These are phyloP conservation scores for Epithele typhae DNA, from an alignment of 768 basidiomycete species.

Conservation along the genomic window DNA sequence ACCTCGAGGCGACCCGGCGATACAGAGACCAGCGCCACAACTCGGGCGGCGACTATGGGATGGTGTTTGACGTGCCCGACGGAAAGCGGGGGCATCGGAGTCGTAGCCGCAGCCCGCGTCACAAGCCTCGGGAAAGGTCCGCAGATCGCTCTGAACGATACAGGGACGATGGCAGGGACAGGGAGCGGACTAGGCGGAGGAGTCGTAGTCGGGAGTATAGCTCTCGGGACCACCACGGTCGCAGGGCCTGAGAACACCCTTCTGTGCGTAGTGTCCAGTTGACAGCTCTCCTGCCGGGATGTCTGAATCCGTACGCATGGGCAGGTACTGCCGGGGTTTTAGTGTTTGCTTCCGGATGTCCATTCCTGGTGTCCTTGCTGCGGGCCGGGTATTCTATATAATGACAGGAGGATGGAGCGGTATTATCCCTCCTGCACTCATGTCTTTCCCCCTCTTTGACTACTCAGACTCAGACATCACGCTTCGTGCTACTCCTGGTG, in stretches of 20 bases:
- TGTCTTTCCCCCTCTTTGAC: slow-evolving; percentile 30
- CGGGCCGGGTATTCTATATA: no score
- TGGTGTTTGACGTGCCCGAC: slow-evolving; percentile 79
- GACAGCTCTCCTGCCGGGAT: no score
- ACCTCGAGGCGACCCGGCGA: slow-evolving; percentile 66
- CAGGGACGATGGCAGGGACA: slow-evolving; percentile 12
- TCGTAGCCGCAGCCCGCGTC: slow-evolving; percentile 40
- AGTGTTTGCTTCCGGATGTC: no score
- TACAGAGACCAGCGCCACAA: slow-evolving; percentile 49
- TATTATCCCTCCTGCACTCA: slow-evolving; percentile 7
- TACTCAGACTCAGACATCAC: slow-evolving; percentile 49
- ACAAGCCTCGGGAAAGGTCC: slow-evolving; percentile 20
- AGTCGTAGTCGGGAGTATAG: slow-evolving; percentile 15
- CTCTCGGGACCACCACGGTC: slow-evolving; percentile 12
- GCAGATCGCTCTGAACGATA: slow-evolving; percentile 22
- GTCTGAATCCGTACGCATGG: no score
- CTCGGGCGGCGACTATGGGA: slow-evolving; percentile 49
- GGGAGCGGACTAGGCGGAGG: slow-evolving; percentile 25
- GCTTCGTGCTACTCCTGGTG: slow-evolving; percentile 36
- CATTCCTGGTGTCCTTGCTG: no score
- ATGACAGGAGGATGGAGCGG: no score
- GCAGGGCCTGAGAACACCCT: slow-evolving; percentile 7
- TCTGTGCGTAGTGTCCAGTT: no score
- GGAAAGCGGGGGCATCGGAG: slow-evolving; percentile 36
- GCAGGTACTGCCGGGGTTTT: no score